Evolutionary conservation across 2,329 filamentous ascomycete genomes (phyloP), one percentile per base, ranked within the genome.

Genomic region (Delphinella strobiligena): DNA sequence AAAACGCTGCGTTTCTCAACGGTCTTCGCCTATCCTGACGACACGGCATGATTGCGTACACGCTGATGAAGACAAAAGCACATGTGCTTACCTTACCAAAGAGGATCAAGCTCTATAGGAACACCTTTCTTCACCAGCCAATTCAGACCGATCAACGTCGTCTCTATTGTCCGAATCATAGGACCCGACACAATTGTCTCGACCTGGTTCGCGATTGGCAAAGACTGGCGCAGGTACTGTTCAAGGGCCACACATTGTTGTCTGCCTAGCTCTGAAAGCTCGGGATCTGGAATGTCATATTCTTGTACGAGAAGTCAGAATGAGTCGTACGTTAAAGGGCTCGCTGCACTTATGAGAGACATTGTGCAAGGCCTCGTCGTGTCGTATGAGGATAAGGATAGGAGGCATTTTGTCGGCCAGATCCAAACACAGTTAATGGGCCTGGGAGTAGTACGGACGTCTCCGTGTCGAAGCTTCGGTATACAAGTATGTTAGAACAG

Each of bases 121-220:
- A 78, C 61, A 1, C 72, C 72, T 32, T 57, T 59, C 15, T 71
- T 65, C 36, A 75, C 61, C 34, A 82, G 60, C 67, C 71, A 80
- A 47, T 71, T 69, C 1, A 82, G 60, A 0, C 69, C 68, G 7
- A 71, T 61, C 31, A 70, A 60, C 1, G 77, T 71, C 2, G 79
- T 82, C 57, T 83, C 74, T 19, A 82, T 61, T 2, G 78, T 81
- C 19, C 79, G 67, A 12, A 67, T 63, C 74, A 82, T 79, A 1
- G 78, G 74, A 50, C 75, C 80, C 36, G 74, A 71, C 22, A 83
- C 52, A 38, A 82, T 73, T 19, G 70, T 58, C 14, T 70, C 68
- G 8, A 72, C 61, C 37, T 70, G 61, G 15, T 61, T 52, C 12
- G 57, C 60, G 27, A 67, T 55, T 11, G 53, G 49, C 32, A 57